Percentiles rank a stretch among this genome's conserved stretches.
phyloP scores from a whole-genome alignment of 495 filamentous ascomycete genomes.

The Penicillium ochrochloron region DNA sequence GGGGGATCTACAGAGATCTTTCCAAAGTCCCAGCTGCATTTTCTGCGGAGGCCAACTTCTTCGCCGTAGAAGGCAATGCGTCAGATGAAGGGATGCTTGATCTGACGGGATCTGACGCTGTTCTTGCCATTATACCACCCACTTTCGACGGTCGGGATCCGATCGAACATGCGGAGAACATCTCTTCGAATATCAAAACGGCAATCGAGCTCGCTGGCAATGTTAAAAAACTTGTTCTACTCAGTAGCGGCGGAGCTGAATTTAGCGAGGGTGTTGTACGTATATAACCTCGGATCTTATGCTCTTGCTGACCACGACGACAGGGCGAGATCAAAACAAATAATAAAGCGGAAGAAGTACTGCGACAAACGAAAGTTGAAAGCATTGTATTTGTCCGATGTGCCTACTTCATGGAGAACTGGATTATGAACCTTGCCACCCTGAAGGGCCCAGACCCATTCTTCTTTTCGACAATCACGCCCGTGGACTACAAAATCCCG shows the following conservation, averaged over 20 bases:
- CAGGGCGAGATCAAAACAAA: conserved; percentile 10
- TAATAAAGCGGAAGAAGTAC: conserved; percentile 8
- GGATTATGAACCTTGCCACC: conserved; percentile 9
- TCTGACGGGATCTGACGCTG: background rate
- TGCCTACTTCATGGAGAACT: conserved; percentile 11
- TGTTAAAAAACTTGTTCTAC: conserved; percentile 12
- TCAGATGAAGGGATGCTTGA: background rate
- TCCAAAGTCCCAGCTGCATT: background rate
- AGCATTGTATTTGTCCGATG: conserved; percentile 11
- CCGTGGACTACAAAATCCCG: background rate
- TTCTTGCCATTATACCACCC: conserved; percentile 3
- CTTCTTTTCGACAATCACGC: conserved; percentile 12
- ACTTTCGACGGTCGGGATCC: conserved; percentile 3
- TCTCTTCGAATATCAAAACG: conserved; percentile 8
- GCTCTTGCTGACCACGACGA: background rate
- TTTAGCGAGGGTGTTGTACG: conserved; percentile 16
- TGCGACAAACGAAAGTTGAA: conserved; percentile 2
- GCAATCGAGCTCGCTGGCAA: conserved; percentile 7
- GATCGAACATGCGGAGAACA: background rate
- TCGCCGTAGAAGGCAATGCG: background rate
- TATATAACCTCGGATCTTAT: background rate
- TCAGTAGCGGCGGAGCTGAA: conserved; percentile 11
- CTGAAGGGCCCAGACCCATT: conserved; percentile 2
- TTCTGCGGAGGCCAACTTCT: background rate
- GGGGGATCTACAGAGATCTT: conserved; percentile 4